Conservation (phyloP, 768 basidiomycete species). For the Calocybe cyanea region DNA sequence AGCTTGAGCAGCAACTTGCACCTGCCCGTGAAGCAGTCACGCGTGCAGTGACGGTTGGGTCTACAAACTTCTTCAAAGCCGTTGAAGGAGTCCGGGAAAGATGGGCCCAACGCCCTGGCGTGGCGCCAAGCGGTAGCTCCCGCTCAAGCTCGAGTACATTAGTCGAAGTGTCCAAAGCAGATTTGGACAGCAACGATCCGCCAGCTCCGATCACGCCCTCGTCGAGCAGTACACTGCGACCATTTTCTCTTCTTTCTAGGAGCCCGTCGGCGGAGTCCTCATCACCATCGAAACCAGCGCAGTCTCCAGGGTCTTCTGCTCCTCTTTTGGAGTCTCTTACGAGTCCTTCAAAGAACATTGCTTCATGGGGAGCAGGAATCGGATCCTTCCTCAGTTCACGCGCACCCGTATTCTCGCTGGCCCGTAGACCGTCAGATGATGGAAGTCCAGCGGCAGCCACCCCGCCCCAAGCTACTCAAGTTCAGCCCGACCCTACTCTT, state of each 20-base stretch:
- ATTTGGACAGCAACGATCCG: conserved; percentile 23
- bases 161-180: conserved; percentile 35
- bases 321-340: conserved; percentile 6
- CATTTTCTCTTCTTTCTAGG: conserved; percentile 14
- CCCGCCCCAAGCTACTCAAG: background rate
- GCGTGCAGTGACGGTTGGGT: conserved; percentile 68
- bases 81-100: conserved; percentile 84
- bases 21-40: conserved; percentile 89
- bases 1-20: conserved; percentile 89
- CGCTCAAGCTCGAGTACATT: conserved; percentile 33
- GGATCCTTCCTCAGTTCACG: conserved; percentile 18
- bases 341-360: conserved; percentile 14
- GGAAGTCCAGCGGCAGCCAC: background rate
- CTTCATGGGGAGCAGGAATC: conserved; percentile 18
- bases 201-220: conserved; percentile 7
- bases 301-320: conserved; percentile 8
- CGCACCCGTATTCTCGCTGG: conserved; percentile 15
- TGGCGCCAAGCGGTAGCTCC: conserved; percentile 18
- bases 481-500: conserved; percentile 1
- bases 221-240: conserved; percentile 8
- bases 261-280: conserved; percentile 4
- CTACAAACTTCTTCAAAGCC: conserved; percentile 82
- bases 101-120: conserved; percentile 41
- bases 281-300: conserved; percentile 2
- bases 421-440: conserved; percentile 12